These are phyloP conservation scores for Mucor lusitanicus DNA, from an alignment of 371 early-diverging fungal species.

Conservation along the genomic window DNA sequence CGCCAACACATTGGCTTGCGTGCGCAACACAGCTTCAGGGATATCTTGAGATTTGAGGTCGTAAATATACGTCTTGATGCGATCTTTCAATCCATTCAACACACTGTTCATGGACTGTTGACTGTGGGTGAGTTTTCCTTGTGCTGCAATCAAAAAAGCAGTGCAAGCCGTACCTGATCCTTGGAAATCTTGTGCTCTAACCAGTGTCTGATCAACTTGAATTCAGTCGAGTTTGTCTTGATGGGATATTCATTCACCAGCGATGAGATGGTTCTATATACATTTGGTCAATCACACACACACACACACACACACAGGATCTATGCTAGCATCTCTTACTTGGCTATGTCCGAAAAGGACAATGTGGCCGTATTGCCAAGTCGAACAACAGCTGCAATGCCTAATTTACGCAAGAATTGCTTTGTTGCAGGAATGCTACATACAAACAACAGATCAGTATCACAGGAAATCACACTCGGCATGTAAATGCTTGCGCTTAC, in stretches of 20 bases:
- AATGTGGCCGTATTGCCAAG: slow-evolving; percentile 23
- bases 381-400: slow-evolving; percentile 26
- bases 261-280: slow-evolving; percentile 39
- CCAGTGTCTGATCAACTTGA: slow-evolving; percentile 29
- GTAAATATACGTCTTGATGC: slow-evolving; percentile 25
- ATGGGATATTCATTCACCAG: slow-evolving; percentile 38
- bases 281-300: too few relatives aligned
- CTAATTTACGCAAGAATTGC: slow-evolving; percentile 40
- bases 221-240: slow-evolving; percentile 19
- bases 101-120: slow-evolving; percentile 17
- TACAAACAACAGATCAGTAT: background rate
- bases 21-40: slow-evolving; percentile 35
- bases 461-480: too few relatives aligned
- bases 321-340: slow-evolving; percentile 21
- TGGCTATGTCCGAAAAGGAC: slow-evolving; percentile 51
- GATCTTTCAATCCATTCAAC: slow-evolving; percentile 21
- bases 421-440: slow-evolving; percentile 32
- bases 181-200: slow-evolving; percentile 21
- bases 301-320: too few relatives aligned
- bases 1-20: slow-evolving; percentile 42
- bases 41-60: slow-evolving; percentile 34
- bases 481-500: slow-evolving; percentile 26
- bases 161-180: slow-evolving; percentile 21
- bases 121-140: background rate
- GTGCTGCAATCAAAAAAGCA: too few relatives aligned